Percentiles rank a stretch among this genome's conserved stretches.
These are phyloP conservation scores for Neurospora hispaniola DNA, from an alignment of 495 filamentous ascomycete genomes.

Conservation along the genomic window DNA sequence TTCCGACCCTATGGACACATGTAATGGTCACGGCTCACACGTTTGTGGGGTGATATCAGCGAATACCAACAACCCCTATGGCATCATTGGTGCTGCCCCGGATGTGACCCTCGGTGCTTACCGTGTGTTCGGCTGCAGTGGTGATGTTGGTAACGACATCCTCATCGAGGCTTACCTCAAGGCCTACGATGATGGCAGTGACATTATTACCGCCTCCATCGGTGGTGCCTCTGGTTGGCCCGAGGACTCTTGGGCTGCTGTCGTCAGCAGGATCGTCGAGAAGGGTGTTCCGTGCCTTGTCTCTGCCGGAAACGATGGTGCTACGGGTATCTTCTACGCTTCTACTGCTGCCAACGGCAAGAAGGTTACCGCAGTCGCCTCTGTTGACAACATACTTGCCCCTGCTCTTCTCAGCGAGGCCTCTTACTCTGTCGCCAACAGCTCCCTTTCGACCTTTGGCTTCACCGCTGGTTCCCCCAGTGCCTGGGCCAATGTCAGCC, in stretches of 20 bases:
- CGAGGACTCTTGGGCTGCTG: conserved; percentile 44
- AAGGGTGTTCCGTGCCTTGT: conserved; percentile 44
- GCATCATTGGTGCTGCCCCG: conserved; percentile 44
- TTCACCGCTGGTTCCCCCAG: conserved; percentile 30
- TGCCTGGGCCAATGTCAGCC: conserved; percentile 27
- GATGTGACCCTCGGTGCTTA: conserved; percentile 45
- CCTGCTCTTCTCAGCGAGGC: conserved; percentile 31
- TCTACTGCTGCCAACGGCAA: conserved; percentile 43
- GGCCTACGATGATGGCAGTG: conserved; percentile 46
- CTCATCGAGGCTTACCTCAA: conserved; percentile 45
- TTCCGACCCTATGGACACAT: conserved; percentile 34
- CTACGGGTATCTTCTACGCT: conserved; percentile 41
- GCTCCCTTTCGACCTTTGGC: conserved; percentile 21
- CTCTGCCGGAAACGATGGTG: conserved; percentile 46
- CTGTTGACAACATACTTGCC: conserved; percentile 37
- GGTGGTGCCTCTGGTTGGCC: conserved; percentile 46
- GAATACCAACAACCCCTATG: conserved; percentile 27
- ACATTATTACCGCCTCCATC: conserved; percentile 51
- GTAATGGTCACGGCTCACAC: conserved; percentile 38
- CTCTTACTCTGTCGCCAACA: conserved; percentile 21
- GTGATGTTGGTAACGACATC: conserved; percentile 39
- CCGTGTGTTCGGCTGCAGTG: conserved; percentile 43
- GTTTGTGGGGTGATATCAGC: conserved; percentile 25
- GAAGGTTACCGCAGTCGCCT: conserved; percentile 40
- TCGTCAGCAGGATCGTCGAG: conserved; percentile 43